Conservation (phyloP, 768 basidiomycete genomes). For the Boletus sp. region DNA sequence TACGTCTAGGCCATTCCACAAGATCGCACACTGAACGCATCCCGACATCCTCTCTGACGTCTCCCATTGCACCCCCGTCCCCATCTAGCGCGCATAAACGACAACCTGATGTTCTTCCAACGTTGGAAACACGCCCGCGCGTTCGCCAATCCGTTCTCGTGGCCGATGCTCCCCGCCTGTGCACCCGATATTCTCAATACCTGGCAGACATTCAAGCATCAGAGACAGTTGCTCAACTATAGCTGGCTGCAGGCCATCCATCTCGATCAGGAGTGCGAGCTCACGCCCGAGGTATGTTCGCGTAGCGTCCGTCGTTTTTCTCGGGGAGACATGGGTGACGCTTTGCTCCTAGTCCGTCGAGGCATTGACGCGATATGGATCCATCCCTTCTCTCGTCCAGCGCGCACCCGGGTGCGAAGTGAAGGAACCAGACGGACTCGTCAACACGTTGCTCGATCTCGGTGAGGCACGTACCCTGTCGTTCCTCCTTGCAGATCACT, state of each 20-base stretch:
- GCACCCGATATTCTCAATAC: conserved; percentile 27
- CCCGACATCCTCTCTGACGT: too few species aligned
- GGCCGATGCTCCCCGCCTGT: conserved; percentile 29
- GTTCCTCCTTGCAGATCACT: too few species aligned
- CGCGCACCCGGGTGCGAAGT: conserved; percentile 24
- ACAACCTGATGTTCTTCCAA: conserved; percentile 29
- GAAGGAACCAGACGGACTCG: conserved; percentile 22
- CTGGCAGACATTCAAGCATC: conserved; percentile 23
- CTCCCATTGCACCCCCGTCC: not conserved
- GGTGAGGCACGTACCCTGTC: conserved; percentile 20
- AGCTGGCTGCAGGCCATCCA: conserved; percentile 29
- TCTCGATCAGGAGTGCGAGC: conserved; percentile 27
- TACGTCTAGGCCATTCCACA: not conserved
- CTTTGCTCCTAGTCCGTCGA: conserved; percentile 23
- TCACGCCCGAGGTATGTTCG: conserved; percentile 17
- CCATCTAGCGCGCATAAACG: conserved; percentile 15
- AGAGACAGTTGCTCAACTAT: conserved; percentile 31
- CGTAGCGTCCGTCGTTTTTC: not conserved
- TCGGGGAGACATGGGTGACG: not conserved
- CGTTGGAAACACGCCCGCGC: conserved; percentile 30
- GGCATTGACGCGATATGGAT: conserved; percentile 26
- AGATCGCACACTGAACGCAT: conserved; percentile 1
- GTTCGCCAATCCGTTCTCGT: conserved; percentile 32
- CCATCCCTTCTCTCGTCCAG: conserved; percentile 20
- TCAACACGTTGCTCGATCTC: conserved; percentile 20